A percentile compares a stretch with the other conserved stretches of the same genome.
phyloP scores from a whole-genome alignment of 2,329 filamentous ascomycete species.

The Penicillium freii region DNA sequence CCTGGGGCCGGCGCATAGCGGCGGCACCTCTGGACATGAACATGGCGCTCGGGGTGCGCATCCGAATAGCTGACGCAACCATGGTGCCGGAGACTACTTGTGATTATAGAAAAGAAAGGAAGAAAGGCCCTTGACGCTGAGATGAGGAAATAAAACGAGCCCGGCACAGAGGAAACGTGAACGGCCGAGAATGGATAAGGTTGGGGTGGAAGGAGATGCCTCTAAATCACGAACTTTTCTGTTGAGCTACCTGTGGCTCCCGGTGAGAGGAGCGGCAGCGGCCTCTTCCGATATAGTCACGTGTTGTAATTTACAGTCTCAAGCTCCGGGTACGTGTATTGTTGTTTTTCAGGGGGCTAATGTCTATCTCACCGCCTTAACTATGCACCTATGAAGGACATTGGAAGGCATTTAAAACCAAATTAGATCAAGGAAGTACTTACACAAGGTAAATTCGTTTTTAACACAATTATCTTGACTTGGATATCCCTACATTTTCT shows the following conservation, averaged over 20 bases:
- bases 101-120: conserved; percentile 21
- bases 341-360: background rate
- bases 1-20: conserved; percentile 47
- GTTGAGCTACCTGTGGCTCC: conserved; percentile 37
- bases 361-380: background rate
- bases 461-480: accelerated
- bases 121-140: conserved; percentile 25
- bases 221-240: conserved; percentile 40
- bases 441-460: accelerated
- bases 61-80: conserved; percentile 53
- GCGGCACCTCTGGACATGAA: conserved; percentile 42
- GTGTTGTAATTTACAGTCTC: background rate
- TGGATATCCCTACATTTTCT: accelerated
- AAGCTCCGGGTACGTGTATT: background rate
- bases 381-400: too few species aligned
- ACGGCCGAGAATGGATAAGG: conserved; percentile 28
- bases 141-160: conserved; percentile 19
- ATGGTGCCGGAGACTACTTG: conserved; percentile 46
- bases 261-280: conserved; percentile 33
- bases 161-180: conserved; percentile 20
- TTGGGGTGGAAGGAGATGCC: conserved; percentile 31
- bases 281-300: conserved; percentile 33
- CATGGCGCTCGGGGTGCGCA: conserved; percentile 46
- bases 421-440: background rate
- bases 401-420: background rate